phyloP scores from a whole-genome alignment of 345 rosid genomes.

The Salix udensis region DNA sequence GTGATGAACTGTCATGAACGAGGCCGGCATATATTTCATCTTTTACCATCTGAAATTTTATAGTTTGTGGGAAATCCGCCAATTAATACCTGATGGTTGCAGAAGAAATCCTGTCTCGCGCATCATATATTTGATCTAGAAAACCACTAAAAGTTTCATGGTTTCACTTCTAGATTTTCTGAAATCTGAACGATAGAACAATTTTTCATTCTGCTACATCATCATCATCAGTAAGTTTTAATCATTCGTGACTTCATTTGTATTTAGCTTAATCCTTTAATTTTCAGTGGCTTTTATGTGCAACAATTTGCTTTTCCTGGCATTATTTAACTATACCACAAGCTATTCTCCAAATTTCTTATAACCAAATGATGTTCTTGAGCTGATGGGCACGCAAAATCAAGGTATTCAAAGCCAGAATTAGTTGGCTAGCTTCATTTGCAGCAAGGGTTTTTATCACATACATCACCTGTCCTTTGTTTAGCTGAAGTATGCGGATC shows the following conservation, averaged over 20 bases:
- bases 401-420: not conserved
- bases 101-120: no score
- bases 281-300: not conserved
- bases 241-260: no score
- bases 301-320: not conserved
- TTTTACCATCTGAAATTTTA: not conserved
- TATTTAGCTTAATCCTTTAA: not conserved
- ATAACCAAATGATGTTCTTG: no score
- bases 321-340: not conserved
- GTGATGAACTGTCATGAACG: not conserved
- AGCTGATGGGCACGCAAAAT: no score
- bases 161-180: not conserved
- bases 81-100: not conserved
- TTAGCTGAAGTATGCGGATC: not conserved
- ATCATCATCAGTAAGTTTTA: no score
- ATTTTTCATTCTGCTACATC: no score
- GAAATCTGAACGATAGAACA: no score
- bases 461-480: not conserved
- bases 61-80: not conserved
- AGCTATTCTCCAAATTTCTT: not conserved
- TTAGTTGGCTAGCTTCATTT: not conserved
- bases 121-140: not conserved
- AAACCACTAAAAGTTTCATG: not conserved
- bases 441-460: not conserved
- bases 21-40: not conserved